phyloP scores from a whole-genome alignment of 495 filamentous ascomycete genomes.

The Aspergillus avenaceus region DNA sequence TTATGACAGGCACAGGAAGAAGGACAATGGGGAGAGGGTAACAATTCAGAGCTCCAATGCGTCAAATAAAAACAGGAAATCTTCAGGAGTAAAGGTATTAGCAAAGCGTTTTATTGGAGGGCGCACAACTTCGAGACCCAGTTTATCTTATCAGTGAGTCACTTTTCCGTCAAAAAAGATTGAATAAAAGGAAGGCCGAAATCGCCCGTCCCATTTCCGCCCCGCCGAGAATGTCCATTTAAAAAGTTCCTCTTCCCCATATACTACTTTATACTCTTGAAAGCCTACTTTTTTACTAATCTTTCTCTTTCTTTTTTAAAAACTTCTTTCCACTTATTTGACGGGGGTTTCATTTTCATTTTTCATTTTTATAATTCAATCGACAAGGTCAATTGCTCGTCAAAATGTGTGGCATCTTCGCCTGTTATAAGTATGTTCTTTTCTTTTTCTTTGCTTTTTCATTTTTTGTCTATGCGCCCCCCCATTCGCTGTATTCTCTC shows the following conservation, averaged over 20 bases:
- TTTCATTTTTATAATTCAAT: too few relatives aligned
- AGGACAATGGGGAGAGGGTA: too few relatives aligned
- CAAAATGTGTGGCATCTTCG: slow-evolving; percentile 81
- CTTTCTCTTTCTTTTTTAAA: slow-evolving; percentile 19
- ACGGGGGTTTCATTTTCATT: too few relatives aligned
- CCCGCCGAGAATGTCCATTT: slow-evolving; percentile 26
- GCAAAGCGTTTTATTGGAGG: neutral
- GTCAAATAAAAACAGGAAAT: neutral
- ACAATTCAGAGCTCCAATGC: too few relatives aligned
- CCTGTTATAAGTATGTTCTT: slow-evolving; percentile 77
- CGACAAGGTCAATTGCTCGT: slow-evolving; percentile 28
- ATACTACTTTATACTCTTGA: slow-evolving; percentile 6
- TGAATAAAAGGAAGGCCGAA: slow-evolving; percentile 31
- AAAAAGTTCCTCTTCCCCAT: slow-evolving; percentile 29
- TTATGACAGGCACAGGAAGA: too few relatives aligned
- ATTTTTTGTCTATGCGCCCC: slow-evolving; percentile 6
- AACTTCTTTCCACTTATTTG: too few relatives aligned
- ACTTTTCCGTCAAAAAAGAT: slow-evolving; percentile 25
- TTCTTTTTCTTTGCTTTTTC: slow-evolving; percentile 10
- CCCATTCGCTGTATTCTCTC: neutral
- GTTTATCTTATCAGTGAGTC: slow-evolving; percentile 47
- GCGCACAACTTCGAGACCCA: neutral
- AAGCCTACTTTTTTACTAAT: slow-evolving; percentile 8
- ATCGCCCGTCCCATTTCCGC: slow-evolving; percentile 37
- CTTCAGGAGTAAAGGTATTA: too few relatives aligned